These are phyloP conservation scores for Nitzschia putrida DNA, from an alignment of 108 stramenopile species.

Conservation along the genomic window DNA sequence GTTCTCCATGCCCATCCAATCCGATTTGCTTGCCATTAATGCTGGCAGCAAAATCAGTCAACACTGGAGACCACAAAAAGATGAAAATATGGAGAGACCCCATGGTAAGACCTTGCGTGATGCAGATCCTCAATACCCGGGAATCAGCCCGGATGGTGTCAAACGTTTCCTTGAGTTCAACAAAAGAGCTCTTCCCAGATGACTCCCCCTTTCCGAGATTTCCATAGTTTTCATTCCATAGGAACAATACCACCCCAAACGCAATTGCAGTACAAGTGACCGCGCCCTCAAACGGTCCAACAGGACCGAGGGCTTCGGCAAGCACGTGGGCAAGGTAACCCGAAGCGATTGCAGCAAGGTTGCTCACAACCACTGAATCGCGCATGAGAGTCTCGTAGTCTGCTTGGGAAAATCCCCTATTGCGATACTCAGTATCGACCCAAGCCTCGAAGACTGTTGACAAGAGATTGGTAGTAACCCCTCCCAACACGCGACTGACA, in stretches of 20 bases:
- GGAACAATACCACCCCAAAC: slow-evolving; percentile 44
- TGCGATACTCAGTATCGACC: slow-evolving; percentile 78
- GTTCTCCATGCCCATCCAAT: slow-evolving; percentile 53
- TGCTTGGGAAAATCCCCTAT: slow-evolving; percentile 64
- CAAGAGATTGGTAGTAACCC: slow-evolving; percentile 72
- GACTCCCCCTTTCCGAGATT: background rate
- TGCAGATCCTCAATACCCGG: slow-evolving; percentile 51
- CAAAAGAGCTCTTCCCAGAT: slow-evolving; percentile 5
- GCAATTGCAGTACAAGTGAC: slow-evolving; percentile 70
- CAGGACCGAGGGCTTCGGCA: slow-evolving; percentile 63
- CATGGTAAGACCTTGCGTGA: slow-evolving; percentile 71
- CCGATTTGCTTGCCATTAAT: slow-evolving; percentile 26
- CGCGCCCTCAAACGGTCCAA: slow-evolving; percentile 85
- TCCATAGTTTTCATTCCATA: slow-evolving; percentile 89
- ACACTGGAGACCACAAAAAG: slow-evolving; percentile 79
- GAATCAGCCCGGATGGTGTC: slow-evolving; percentile 41
- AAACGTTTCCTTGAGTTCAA: slow-evolving; percentile 37
- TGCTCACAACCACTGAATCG: slow-evolving; percentile 71
- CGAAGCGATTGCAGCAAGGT: slow-evolving; percentile 77
- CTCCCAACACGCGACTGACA: slow-evolving; percentile 76
- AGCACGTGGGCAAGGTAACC: slow-evolving; percentile 69
- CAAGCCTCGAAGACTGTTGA: slow-evolving; percentile 83
- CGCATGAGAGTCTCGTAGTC: slow-evolving; percentile 72
- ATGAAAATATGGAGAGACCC: slow-evolving; percentile 77
- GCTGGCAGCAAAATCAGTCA: slow-evolving; percentile 40